Base-by-base conservation (phyloP, 2,329 filamentous ascomycete genomes). In the Aspergillus ruber region DNA sequence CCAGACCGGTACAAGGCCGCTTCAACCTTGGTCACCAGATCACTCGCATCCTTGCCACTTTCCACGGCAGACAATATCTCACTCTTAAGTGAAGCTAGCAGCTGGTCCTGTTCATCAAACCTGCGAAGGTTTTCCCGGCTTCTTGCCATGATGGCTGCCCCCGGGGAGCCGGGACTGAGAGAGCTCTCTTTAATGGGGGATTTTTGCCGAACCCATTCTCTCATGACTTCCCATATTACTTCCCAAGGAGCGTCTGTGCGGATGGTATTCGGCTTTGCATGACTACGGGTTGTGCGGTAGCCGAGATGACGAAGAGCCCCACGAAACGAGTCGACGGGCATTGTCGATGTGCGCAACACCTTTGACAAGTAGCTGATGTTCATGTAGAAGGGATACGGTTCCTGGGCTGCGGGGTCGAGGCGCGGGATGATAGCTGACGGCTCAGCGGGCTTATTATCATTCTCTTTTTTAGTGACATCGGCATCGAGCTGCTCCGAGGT, bases 171-270 rank as follows among this genome's bases (percentile, higher is more conserved):
- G 36, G 82, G 76, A 58, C 81, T 85, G 47, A 95, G 75, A 17
- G 82, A 81, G 1, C 80, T 80, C 32, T 84, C 80, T 63, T 87
- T 94, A 49, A 95, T 76, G 0, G 90, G 90, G 0, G 81, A 77
- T 59, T 85, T 86, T 63, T 95, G 89, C 20, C 85, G 80, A 12
- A 87, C 81, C 89, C 90, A 98, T 69, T 95, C 90, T 21, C 88
- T 80, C 82, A 97, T 93, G 23, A 97, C 75, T 64, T 94, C 86
- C 90, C 93, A 97, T 42, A 98, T 80, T 0, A 88, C 83, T 4
- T 76, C 76, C 90, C 90, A 98, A 0, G 90, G 88, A 12, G 93
- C 93, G 68, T 97, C 83, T 0, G 93, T 97, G 73, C 94, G 95
- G 68, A 97, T 83, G 60, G 88, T 93, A 21, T 90, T 91, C 0